These are phyloP conservation scores for Margaritispora aquatica DNA, from an alignment of 495 filamentous ascomycete genomes.

Conservation along the genomic window DNA sequence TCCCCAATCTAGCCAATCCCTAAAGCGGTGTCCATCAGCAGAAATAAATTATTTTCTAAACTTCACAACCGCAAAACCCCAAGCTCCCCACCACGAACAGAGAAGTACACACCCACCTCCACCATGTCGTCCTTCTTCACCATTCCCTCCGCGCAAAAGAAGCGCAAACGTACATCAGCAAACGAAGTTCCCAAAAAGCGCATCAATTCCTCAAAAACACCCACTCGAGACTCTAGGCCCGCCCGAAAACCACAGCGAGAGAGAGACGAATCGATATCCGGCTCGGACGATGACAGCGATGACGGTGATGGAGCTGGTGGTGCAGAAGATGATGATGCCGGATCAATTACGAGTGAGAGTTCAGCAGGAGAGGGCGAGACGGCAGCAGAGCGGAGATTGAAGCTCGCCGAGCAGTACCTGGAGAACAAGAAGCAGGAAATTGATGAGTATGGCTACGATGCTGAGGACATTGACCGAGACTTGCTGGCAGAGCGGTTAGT, in stretches of 20 bases:
- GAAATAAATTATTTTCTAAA: slow-evolving; percentile 13
- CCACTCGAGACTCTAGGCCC: slow-evolving; percentile 31
- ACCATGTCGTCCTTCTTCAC: slow-evolving; percentile 86
- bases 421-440: slow-evolving; percentile 84
- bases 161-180: slow-evolving; percentile 58
- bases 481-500: slow-evolving; percentile 83
- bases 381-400: slow-evolving; percentile 75
- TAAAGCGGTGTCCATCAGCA: too few species aligned
- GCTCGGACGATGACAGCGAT: slow-evolving; percentile 70
- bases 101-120: background rate
- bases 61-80: background rate
- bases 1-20: background rate
- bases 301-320: slow-evolving; percentile 24
- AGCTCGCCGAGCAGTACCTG: slow-evolving; percentile 88
- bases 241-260: background rate
- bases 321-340: slow-evolving; percentile 29
- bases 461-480: slow-evolving; percentile 85
- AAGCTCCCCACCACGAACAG: background rate
- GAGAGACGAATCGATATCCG: slow-evolving; percentile 67
- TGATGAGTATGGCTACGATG: slow-evolving; percentile 79
- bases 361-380: slow-evolving; percentile 64
- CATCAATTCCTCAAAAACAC: slow-evolving; percentile 30
- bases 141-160: slow-evolving; percentile 66
- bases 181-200: slow-evolving; percentile 36
- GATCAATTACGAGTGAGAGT: slow-evolving; percentile 39